Evolutionary conservation across 768 basidiomycete species (phyloP), one percentile per base, ranked within the genome.

Genomic region (Fomitopsis pulvina): DNA sequence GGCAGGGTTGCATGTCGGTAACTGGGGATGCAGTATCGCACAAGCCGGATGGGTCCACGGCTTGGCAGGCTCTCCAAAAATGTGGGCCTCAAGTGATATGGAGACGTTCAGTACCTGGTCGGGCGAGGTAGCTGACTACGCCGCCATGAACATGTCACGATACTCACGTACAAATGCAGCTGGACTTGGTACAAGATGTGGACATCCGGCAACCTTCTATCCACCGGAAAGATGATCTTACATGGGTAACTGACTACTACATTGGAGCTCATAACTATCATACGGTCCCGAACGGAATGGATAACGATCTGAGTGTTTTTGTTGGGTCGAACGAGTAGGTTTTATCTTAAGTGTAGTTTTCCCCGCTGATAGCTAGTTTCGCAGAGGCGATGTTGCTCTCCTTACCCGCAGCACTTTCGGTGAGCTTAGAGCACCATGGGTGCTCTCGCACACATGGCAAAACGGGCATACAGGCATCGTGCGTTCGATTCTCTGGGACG

Each of bases 61-160:
- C 18, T 43, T 61, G 27, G 49, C 62, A 21, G 63, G 66, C 4
- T 60, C 54, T 14, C 68, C 68, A 26, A 68, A 64, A 41, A 71
- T 92, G 7, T 96, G 92, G 92, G 86, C 85, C 21, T 77, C 81
- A 10, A 93, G 90, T 55, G 94, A 96, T 68, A 96, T 96, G 93
- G 92, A 97, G 66, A 92, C 88, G 0, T 87, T 94, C 56, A 86
- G 87, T 49, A 74, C 79, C 12, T 97, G 92, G 94, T 78, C 83
- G 24, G 66, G 66, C 41, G 86, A 91, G 67, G 88, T 85, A 52
- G 26, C 64, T 52, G 6, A 11, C 8, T 16, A 10, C 18, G 4
- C n/a, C 1, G 16, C 8, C 10, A n/a, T 1, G 22, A 2, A 10
- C 16, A 34, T 16, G n/a, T 40, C 12, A 8, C 7, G 9, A 41